Evolutionary conservation across 106 monocot species (phyloP), one percentile per base, ranked within the genome.

Genomic region (Iris macrosiphon): DNA sequence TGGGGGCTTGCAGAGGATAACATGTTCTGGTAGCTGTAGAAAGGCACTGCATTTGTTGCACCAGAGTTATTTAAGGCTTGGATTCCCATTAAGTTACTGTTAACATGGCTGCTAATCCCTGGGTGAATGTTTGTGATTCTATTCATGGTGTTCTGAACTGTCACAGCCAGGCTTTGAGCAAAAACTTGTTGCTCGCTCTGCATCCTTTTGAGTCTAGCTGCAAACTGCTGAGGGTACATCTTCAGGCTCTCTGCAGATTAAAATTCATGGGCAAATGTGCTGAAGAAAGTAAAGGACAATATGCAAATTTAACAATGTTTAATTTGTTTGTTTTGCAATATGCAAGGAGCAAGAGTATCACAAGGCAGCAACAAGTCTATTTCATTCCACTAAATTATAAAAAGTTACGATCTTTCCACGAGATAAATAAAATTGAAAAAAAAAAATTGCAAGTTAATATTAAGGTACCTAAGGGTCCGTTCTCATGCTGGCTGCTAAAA

Each of bases 401-500:
- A n/a, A n/a, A n/a, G n/a, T n/a, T n/a, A n/a, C n/a, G n/a, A n/a
- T n/a, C n/a, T n/a, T n/a, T n/a, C n/a, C n/a, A n/a, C n/a, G n/a
- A n/a, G n/a, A n/a, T n/a, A n/a, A n/a, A n/a, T n/a, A n/a, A n/a
- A n/a, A n/a, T n/a, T n/a, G n/a, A n/a, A n/a, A n/a, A n/a, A n/a
- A n/a, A n/a, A n/a, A n/a, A n/a, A n/a, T n/a, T n/a, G n/a, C n/a
- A n/a, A n/a, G n/a, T n/a, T 44, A 24, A 32, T 46, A 69, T 4
- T 2, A 57, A 25, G 26, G 53, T 87, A 92, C 92, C 92, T 59
- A 75, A 77, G 3, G 92, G 85, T 35, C 92, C 92, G 45, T 64
- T 74, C 40, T 83, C 77, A 47, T 87, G 65, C 9, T 77, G 67
- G 18, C 70, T 63, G 64, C 74, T 77, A 34, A 87, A 87, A 53